Evolutionary conservation across 2,329 filamentous ascomycete species (phyloP).

Genomic region (Beauveria brongniartii): DNA sequence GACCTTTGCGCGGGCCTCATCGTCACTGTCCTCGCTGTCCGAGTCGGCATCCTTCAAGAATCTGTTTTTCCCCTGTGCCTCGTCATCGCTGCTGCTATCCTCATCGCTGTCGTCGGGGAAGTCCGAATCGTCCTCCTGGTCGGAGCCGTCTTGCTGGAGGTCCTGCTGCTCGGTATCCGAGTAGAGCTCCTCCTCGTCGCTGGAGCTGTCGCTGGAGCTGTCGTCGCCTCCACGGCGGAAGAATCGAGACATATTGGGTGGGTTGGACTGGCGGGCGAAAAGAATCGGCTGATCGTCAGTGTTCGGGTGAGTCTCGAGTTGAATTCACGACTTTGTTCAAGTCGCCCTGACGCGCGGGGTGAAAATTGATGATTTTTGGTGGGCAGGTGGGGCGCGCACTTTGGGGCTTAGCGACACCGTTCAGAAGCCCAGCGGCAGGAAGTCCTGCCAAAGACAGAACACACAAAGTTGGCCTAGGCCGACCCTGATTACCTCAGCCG

Average conservation of each 20-base stretch:
- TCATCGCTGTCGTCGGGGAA: conserved; percentile 42
- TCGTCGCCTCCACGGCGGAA: conserved; percentile 78
- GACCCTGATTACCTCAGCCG: conserved; percentile 12
- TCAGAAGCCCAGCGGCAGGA: background rate
- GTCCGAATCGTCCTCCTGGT: conserved; percentile 41
- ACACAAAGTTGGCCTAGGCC: conserved; percentile 10
- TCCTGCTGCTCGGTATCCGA: conserved; percentile 59
- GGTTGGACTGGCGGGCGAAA: conserved; percentile 9
- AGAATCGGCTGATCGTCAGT: background rate
- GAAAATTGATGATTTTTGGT: conserved; percentile 36
- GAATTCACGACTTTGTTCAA: conserved; percentile 14
- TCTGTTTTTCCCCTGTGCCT: conserved; percentile 63
- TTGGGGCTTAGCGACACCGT: conserved; percentile 30
- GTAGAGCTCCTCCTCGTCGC: conserved; percentile 95
- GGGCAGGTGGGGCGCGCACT: conserved; percentile 30
- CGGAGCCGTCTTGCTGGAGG: conserved; percentile 49
- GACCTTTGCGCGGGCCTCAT: conserved; percentile 76
- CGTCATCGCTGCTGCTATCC: conserved; percentile 55
- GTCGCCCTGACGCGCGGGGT: conserved; percentile 11
- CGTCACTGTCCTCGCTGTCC: conserved; percentile 79
- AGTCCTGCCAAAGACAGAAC: background rate
- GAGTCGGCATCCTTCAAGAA: conserved; percentile 72
- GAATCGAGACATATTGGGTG: conserved; percentile 81
- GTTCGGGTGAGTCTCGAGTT: conserved; percentile 6
- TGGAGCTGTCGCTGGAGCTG: conserved; percentile 92